Base-by-base conservation (phyloP, 2,329 filamentous ascomycete species). In the Xenosphaeropsis pyriputrescens region DNA sequence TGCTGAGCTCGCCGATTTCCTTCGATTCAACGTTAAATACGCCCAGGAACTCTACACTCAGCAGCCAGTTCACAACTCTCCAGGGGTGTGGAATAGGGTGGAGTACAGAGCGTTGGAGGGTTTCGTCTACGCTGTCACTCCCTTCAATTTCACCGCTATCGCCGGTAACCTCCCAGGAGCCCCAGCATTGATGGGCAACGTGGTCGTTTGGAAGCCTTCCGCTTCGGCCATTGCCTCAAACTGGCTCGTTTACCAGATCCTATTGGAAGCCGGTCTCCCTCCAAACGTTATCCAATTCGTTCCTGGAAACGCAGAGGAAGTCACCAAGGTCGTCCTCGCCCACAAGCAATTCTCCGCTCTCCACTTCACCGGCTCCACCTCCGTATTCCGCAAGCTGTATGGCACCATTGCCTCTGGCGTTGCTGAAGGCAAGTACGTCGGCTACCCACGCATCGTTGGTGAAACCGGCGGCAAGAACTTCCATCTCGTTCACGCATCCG, bases 391-490 rank as follows among this genome's bases (percentile, higher is more conserved):
- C 43, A 74, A 75, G 53, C 67, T 95, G 13, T 93, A 91, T 57
- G 84, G 84, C n/a, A 75, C 85, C 58, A 93, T 94, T 49, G 83
- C 84, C 13, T 65, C 72, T 44, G 83, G 82, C 26, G 78, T 91
- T 11, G 80, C 82, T 7, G 75, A 85, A 53, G 83, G 82, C 45
- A 79, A 75, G 38, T 95, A 93, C 63, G 67, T 68, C 43, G 76
- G 79, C 51, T 94, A 94, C 61, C 85, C 85, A 29, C 79, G 85
- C 47, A 81, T 93, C 45, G 83, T 93, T 3, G 85, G 84, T 43
- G 85, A 93, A 67, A 93, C 85, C n/a, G 84, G 85, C 39, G 85
- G 85, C 56, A 93, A 93, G 72, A 93, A 93, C 67, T 93, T 86
- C 68, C 84, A 91, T 58, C 60, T 93, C 37, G 59, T 93, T 17